These are phyloP conservation scores for Orbilia quercus DNA, from an alignment of 2,329 filamentous ascomycete genomes.

Conservation along the genomic window DNA sequence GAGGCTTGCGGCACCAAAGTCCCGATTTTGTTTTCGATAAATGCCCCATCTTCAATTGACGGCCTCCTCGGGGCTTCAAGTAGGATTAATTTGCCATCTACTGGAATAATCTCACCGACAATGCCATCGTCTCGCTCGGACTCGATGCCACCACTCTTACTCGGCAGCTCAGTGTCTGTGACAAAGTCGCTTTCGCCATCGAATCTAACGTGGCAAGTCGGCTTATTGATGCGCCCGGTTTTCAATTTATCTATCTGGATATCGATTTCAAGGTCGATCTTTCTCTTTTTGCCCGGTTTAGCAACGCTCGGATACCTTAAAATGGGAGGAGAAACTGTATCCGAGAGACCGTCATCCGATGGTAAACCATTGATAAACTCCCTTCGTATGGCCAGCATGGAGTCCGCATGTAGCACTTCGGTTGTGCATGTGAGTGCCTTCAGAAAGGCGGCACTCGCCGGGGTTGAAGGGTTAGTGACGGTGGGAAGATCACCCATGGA, in stretches of 20 bases:
- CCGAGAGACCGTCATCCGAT: slow-evolving; percentile 17
- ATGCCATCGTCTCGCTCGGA: neutral
- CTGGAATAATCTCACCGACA: neutral
- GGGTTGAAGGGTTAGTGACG: slow-evolving; percentile 9
- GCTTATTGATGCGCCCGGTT: no score
- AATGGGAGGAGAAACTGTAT: neutral
- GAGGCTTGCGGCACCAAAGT: slow-evolving; percentile 9
- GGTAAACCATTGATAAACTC: slow-evolving; percentile 4
- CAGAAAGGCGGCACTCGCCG: neutral
- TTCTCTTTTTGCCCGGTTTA: no score
- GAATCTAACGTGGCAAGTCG: slow-evolving; percentile 9
- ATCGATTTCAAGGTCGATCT: neutral
- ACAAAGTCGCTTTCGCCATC: slow-evolving; percentile 7
- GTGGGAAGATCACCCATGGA: neutral
- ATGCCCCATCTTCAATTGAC: no score
- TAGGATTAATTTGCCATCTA: neutral
- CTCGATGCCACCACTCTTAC: neutral
- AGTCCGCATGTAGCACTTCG: neutral
- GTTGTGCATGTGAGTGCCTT: neutral
- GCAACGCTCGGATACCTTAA: no score
- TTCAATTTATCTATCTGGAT: no score
- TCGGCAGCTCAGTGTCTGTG: neutral
- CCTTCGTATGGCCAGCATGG: slow-evolving; percentile 8
- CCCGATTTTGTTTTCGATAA: neutral
- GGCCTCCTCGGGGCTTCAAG: no score